Evolutionary conservation across 2,329 filamentous ascomycete genomes (phyloP).

Genomic region (Scedosporium apiospermum): DNA sequence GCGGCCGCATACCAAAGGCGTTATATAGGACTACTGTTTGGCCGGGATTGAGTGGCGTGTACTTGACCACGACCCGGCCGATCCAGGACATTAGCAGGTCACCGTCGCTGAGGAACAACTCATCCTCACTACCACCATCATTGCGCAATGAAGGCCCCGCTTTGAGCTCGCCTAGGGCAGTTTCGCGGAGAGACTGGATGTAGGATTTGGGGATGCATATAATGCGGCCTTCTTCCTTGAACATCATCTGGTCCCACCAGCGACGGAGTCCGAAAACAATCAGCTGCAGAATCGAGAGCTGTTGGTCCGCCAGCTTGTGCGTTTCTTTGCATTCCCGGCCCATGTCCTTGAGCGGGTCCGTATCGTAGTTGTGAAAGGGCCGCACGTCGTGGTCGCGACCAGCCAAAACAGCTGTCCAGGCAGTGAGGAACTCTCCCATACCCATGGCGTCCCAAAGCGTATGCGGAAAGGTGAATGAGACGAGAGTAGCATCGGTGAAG

Average conservation of each 20-base stretch:
- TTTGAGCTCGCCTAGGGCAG: slow-evolving; percentile 14
- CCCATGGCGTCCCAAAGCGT: slow-evolving; percentile 37
- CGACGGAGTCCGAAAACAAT: slow-evolving; percentile 20
- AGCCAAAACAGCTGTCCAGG: slow-evolving; percentile 35
- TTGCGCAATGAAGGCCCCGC: neutral
- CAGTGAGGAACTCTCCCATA: slow-evolving; percentile 27
- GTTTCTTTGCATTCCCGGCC: neutral
- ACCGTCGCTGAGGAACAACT: slow-evolving; percentile 34
- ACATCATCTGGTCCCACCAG: slow-evolving; percentile 13
- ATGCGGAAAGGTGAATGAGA: slow-evolving; percentile 37
- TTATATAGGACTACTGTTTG: slow-evolving; percentile 17
- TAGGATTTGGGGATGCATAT: slow-evolving; percentile 27
- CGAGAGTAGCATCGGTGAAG: slow-evolving; percentile 39
- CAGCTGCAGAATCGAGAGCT: slow-evolving; percentile 17
- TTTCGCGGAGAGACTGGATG: slow-evolving; percentile 19
- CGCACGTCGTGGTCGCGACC: slow-evolving; percentile 30
- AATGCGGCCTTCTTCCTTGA: slow-evolving; percentile 8
- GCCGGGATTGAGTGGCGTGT: slow-evolving; percentile 14
- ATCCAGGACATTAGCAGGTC: slow-evolving; percentile 35
- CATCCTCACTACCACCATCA: slow-evolving; percentile 9
- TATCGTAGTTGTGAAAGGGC: slow-evolving; percentile 14
- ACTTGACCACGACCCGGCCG: slow-evolving; percentile 15
- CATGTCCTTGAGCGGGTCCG: neutral
- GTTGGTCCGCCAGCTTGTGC: slow-evolving; percentile 10
- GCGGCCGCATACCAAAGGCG: slow-evolving; percentile 15